Evolutionary conservation across 345 rosid species (phyloP).

Genomic region (Raphanus raphanistrum): DNA sequence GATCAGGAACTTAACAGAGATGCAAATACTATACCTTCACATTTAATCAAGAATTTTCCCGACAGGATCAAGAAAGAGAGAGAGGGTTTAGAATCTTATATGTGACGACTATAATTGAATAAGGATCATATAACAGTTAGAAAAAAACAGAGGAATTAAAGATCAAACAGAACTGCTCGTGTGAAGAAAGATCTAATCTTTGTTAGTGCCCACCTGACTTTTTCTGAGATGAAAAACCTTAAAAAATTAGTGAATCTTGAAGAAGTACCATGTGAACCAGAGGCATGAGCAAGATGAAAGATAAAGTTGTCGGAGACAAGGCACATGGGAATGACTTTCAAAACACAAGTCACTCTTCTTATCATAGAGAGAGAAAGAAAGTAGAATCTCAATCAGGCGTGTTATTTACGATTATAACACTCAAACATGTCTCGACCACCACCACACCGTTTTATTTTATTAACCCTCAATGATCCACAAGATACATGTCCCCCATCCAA

Average conservation of each 20-base stretch:
- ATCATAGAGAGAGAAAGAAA: not conserved
- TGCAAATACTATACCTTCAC: not conserved
- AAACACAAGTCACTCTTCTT: slow-evolving; percentile 20
- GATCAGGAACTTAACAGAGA: not conserved
- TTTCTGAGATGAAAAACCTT: slow-evolving; percentile 23
- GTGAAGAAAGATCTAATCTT: slow-evolving; percentile 1
- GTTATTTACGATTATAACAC: slow-evolving; percentile 34
- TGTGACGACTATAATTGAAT: not conserved
- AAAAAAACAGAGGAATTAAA: slow-evolving; percentile 1
- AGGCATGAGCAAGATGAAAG: slow-evolving; percentile 21
- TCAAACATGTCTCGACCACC: slow-evolving; percentile 31
- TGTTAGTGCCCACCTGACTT: slow-evolving; percentile 30
- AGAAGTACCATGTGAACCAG: slow-evolving; percentile 38
- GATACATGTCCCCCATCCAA: slow-evolving; percentile 27
- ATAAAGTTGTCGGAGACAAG: slow-evolving; percentile 31
- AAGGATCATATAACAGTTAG: not conserved
- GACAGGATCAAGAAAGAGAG: slow-evolving; percentile 10
- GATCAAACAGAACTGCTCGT: slow-evolving; percentile 14
- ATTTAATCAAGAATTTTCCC: slow-evolving; percentile 11
- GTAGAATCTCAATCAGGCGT: slow-evolving; percentile 23
- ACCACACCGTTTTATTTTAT: slow-evolving; percentile 10
- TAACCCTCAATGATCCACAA: not conserved
- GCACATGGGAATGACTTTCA: slow-evolving; percentile 31
- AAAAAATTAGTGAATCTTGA: slow-evolving; percentile 11
- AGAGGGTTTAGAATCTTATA: not conserved